phyloP scores from a whole-genome alignment of 495 filamentous ascomycete genomes.

The Apiosordaria backusii region DNA sequence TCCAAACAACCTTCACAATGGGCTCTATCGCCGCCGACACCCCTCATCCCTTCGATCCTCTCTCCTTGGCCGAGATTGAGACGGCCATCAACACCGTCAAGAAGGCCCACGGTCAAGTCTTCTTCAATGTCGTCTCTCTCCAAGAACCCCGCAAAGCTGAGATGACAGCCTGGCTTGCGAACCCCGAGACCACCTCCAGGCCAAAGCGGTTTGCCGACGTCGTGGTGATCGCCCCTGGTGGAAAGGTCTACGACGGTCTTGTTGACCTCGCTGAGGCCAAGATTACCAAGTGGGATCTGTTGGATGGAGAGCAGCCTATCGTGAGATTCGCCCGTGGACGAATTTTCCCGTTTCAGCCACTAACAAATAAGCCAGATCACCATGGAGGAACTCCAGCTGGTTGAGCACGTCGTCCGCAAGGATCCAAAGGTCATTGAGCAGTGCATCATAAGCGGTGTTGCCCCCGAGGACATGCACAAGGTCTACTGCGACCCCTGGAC shows the following conservation, averaged over 20 bases:
- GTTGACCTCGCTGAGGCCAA: constrained; percentile 71
- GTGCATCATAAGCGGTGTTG: constrained; percentile 82
- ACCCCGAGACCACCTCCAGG: constrained; percentile 56
- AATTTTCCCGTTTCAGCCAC: not conserved
- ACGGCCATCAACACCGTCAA: constrained; percentile 64
- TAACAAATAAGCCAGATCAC: constrained; percentile 59
- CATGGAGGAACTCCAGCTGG: constrained; percentile 88
- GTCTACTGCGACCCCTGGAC: constrained; percentile 92
- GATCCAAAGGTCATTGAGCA: constrained; percentile 92
- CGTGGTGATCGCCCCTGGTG: constrained; percentile 76
- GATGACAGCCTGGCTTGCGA: constrained; percentile 77
- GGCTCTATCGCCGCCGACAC: constrained; percentile 19
- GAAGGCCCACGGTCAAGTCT: constrained; percentile 65
- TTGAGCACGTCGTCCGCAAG: constrained; percentile 75
- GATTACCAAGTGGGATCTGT: constrained; percentile 70
- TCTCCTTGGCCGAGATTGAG: constrained; percentile 75
- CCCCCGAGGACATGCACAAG: constrained; percentile 82
- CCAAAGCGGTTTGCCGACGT: constrained; percentile 77
- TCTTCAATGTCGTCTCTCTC: constrained; percentile 87
- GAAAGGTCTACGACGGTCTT: constrained; percentile 79
- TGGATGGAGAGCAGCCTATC: constrained; percentile 80
- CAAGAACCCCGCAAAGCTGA: constrained; percentile 84
- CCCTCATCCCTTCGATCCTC: constrained; percentile 79
- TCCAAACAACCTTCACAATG: constrained; percentile 18
- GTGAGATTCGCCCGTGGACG: constrained; percentile 37